phyloP scores from a whole-genome alignment of 2,329 filamentous ascomycete species.

The Fusarium caatingaense region DNA sequence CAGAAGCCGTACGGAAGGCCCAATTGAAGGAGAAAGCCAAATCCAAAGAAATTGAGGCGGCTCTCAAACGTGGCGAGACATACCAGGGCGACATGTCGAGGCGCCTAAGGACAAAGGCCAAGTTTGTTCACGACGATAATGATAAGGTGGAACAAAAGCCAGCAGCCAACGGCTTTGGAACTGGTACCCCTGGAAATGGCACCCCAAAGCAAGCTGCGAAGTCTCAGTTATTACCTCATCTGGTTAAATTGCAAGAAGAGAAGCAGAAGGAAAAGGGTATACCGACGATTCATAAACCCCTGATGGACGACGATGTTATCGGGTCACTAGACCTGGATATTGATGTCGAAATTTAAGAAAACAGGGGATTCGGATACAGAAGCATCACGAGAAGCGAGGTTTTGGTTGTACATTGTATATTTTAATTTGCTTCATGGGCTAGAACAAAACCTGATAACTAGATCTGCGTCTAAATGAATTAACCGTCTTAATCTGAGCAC shows the following conservation, averaged over 20 bases:
- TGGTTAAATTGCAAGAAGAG: constrained; percentile 65
- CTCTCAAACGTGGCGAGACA: constrained; percentile 71
- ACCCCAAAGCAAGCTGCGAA: constrained; percentile 62
- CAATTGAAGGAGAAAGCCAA: constrained; percentile 82
- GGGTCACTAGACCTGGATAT: constrained; percentile 89
- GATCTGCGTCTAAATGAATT: constrained; percentile 14
- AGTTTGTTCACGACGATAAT: constrained; percentile 74
- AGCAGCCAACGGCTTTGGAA: constrained; percentile 61
- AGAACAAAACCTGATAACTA: constrained; percentile 16
- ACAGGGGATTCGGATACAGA: neutral
- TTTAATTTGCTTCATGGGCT: constrained; percentile 7
- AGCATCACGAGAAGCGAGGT: constrained; percentile 18
- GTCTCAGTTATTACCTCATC: constrained; percentile 59
- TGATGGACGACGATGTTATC: constrained; percentile 94
- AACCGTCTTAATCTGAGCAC: neutral
- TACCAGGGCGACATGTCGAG: constrained; percentile 69
- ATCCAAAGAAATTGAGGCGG: constrained; percentile 69
- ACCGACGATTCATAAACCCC: constrained; percentile 78
- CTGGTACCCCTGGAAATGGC: constrained; percentile 64
- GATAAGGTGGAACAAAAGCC: constrained; percentile 60
- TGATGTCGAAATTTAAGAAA: constrained; percentile 81
- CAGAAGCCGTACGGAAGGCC: constrained; percentile 90
- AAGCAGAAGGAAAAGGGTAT: constrained; percentile 67
- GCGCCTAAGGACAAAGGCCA: constrained; percentile 73
- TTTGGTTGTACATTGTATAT: constrained; percentile 1